Percentiles rank a stretch among this genome's conserved stretches.
Evolutionary conservation across 2,329 filamentous ascomycete genomes (phyloP).

Genomic region (Botrytis medusae): DNA sequence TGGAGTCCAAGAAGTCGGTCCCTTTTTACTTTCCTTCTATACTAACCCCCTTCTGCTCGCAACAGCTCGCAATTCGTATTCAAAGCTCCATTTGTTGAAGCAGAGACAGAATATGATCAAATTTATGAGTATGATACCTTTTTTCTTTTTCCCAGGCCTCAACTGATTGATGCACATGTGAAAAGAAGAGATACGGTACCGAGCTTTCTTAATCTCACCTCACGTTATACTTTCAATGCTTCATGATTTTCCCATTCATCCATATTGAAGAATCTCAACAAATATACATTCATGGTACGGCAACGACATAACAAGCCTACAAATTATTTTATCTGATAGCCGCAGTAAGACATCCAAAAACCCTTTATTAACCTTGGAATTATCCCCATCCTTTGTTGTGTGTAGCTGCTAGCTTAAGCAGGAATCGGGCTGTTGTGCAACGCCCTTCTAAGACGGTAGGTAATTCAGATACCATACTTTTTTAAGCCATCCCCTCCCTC

Average conservation of each 20-base stretch:
- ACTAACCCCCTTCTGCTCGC: background rate
- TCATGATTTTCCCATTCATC: conserved; percentile 1
- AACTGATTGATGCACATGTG: background rate
- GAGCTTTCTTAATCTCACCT: background rate
- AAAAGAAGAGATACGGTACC: background rate
- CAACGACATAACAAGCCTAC: background rate
- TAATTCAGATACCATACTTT: conserved; percentile 4
- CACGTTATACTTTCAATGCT: background rate
- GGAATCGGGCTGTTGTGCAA: conserved; percentile 11
- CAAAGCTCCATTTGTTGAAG: background rate
- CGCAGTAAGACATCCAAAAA: conserved; percentile 18
- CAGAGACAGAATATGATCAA: conserved; percentile 2
- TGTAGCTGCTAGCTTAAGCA: background rate
- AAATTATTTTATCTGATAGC: conserved; percentile 8
- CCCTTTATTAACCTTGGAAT: background rate
- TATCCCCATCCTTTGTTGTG: background rate
- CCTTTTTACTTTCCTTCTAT: background rate
- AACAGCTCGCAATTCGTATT: background rate
- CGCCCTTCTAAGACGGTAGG: conserved; percentile 13
- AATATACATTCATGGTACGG: background rate
- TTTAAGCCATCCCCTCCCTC: conserved; percentile 3
- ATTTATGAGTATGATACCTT: background rate
- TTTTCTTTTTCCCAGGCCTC: background rate
- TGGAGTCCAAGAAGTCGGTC: background rate
- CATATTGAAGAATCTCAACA: conserved; percentile 10